Base-by-base conservation (phyloP, 2,329 filamentous ascomycete genomes). In the Mycocentrospora acerina region DNA sequence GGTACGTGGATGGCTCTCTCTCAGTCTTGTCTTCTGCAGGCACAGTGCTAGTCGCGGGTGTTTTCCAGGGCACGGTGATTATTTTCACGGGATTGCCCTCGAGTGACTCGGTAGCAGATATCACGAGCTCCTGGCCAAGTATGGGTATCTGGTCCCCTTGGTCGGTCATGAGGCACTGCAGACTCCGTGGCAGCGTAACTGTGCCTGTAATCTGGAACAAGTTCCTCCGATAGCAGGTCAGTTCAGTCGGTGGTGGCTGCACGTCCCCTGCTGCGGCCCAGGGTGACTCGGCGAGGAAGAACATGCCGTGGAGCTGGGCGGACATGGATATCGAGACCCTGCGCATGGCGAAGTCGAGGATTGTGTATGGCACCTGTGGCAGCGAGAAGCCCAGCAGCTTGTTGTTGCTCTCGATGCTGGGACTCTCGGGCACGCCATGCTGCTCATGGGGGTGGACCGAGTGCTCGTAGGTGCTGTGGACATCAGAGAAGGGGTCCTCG, bases 11-110 rank as follows among this genome's bases (percentile, higher is more conserved):
- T 4, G 91, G 91, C 64, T 97, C 91, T 61, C 91, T 90, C 63
- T 97, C 91, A 0, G 75, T 71, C 62, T 83, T 85, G 48, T 82
- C 78, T 52, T 82, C 75, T 22, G 65, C 59, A 74, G 85, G 81
- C n/a, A 82, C 78, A 3, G 83, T 81, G 68, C 85, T 88, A 34
- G 87, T 88, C 18, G 86, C 88, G 1, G 90, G 90, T 2, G 90
- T 96, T 74, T 97, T 97, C 91, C 91, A 97, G 1, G 91, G 91
- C 43, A 97, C 95, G 7, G 93, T 93, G 48, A 97, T 96, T 46
- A 97, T 83, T 56, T 94, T 91, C 29, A 96, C 89, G 0, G 87
- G 74, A 55, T 95, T 91, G 24, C 89, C 88, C 64, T 97, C 91
- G 12, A 95, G 90, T 2, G 91, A 96, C 66, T 97, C 91, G 32